Base-by-base conservation (phyloP, 23 red algal genomes). In the Gracilaria domingensis region DNA sequence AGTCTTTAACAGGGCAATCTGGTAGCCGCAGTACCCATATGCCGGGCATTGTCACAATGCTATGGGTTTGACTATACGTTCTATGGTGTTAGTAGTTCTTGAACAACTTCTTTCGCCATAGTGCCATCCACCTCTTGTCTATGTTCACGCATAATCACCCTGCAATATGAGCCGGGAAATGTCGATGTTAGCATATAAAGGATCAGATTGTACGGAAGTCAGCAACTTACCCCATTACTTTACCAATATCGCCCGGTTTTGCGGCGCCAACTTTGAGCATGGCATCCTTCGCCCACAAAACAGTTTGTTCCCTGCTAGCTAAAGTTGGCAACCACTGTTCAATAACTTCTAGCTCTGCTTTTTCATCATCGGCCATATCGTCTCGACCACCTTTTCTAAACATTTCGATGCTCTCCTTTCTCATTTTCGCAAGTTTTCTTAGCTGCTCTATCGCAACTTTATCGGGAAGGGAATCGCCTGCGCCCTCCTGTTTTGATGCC, bases 331-430 rank as follows among this genome's bases (percentile, higher is more conserved):
- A 83, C 75, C 89, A 96, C 20, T 80, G 37, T 55, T 96, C 94
- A 47, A 96, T 91, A 25, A 96, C 59, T 26, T 83, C 94, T 24
- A 96, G 80, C 39, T 96, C 94, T 51, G 56, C 65, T 56, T 80
- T 28, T 65, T 96, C 94, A 18, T 20, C 92, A 18, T 85, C 88
- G 17, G 82, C 94, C 33, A 92, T 30, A 79, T 96, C 94, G 4
- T 90, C 74, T 8, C 94, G 80, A 11, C 94, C 94, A 3, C 87
- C 94, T 65, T 91, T 92, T 57, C 44, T 29, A 70, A 91, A 96
- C 94, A 92, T 88, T 36, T 92, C 94, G 66, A 96, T 96, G 51
- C 94, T 96, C 48, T 96, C 86, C 21, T 57, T 67, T 54, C 94
- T 67, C 88, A 88, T 84, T 44, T 96, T 96, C 53, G 86, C 94